Evolutionary conservation across 768 basidiomycete species (phyloP).

Genomic region (Boletus vermiculosoides): DNA sequence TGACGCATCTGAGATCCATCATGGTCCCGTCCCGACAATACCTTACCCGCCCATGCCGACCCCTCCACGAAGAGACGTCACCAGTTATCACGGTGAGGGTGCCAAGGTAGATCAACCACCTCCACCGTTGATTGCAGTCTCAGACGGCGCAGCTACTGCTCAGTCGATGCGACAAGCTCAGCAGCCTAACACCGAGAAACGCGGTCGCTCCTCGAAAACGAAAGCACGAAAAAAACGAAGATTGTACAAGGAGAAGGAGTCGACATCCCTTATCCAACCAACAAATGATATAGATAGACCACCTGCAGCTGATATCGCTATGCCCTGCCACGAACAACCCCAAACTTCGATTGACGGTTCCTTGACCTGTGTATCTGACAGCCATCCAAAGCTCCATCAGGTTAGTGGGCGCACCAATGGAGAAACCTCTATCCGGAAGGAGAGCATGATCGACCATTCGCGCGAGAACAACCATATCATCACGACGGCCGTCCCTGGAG

Average conservation of each 20-base stretch:
- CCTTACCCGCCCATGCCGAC: background rate
- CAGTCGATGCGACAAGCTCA: conserved; percentile 1
- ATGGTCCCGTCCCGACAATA: background rate
- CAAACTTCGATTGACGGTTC: background rate
- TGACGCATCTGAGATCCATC: conserved; percentile 4
- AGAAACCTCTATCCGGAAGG: background rate
- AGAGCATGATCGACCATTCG: background rate
- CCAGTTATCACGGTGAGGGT: background rate
- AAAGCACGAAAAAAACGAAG: conserved; percentile 20
- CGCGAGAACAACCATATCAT: background rate
- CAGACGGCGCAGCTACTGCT: background rate
- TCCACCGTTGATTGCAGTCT: background rate
- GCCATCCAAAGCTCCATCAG: background rate
- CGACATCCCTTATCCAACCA: background rate
- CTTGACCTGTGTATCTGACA: background rate
- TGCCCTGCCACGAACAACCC: conserved; percentile 4
- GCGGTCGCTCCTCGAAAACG: background rate
- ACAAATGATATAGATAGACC: background rate
- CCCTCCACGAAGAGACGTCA: background rate
- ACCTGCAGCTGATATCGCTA: background rate
- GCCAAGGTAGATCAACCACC: background rate
- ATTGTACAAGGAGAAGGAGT: conserved; percentile 7
- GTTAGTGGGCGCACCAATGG: background rate
- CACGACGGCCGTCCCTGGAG: background rate
- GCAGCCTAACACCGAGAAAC: background rate